Percentiles rank a stretch among this genome's conserved stretches.
Evolutionary conservation across 1,139 yeast species (phyloP).

Genomic region (Meyerozyma guilliermondii): DNA sequence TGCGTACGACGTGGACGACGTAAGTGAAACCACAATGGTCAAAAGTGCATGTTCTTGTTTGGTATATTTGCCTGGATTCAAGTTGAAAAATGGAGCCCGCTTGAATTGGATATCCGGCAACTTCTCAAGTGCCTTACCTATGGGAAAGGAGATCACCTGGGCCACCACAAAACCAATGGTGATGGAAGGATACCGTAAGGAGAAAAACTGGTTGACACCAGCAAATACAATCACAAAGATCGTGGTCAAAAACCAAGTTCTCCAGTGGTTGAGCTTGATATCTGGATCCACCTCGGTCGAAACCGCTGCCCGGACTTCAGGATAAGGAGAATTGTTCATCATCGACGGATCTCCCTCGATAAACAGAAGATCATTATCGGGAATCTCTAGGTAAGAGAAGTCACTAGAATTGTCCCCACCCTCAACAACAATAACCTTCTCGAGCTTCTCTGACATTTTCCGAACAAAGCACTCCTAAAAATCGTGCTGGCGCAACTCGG

Average conservation of each 20-base stretch:
- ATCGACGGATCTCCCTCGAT: slow-evolving; percentile 24
- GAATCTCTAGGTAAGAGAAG: neutral
- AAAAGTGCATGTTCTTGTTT: slow-evolving; percentile 6
- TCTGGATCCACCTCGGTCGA: slow-evolving; percentile 10
- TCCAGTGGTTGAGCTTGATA: slow-evolving; percentile 14
- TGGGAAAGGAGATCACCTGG: slow-evolving; percentile 19
- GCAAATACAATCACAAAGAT: slow-evolving; percentile 16
- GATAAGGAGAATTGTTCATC: slow-evolving; percentile 20
- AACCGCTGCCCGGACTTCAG: slow-evolving; percentile 19
- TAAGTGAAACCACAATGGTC: slow-evolving; percentile 12
- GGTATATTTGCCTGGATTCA: slow-evolving; percentile 32
- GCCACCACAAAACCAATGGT: slow-evolving; percentile 19
- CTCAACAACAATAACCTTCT: neutral
- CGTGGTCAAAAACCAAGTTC: slow-evolving; percentile 13
- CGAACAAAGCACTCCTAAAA: too few relatives aligned
- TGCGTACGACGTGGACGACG: slow-evolving; percentile 14
- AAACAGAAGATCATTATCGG: neutral
- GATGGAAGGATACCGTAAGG: slow-evolving; percentile 19
- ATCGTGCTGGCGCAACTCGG: too few relatives aligned
- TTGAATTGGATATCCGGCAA: slow-evolving; percentile 20
- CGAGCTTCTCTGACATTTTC: neutral
- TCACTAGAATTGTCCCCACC: neutral
- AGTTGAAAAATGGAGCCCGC: slow-evolving; percentile 16
- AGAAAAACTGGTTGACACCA: slow-evolving; percentile 21
- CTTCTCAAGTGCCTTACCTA: slow-evolving; percentile 15